These are phyloP conservation scores for Cytospora leucostoma DNA, from an alignment of 2,329 filamentous ascomycete species.

Conservation along the genomic window DNA sequence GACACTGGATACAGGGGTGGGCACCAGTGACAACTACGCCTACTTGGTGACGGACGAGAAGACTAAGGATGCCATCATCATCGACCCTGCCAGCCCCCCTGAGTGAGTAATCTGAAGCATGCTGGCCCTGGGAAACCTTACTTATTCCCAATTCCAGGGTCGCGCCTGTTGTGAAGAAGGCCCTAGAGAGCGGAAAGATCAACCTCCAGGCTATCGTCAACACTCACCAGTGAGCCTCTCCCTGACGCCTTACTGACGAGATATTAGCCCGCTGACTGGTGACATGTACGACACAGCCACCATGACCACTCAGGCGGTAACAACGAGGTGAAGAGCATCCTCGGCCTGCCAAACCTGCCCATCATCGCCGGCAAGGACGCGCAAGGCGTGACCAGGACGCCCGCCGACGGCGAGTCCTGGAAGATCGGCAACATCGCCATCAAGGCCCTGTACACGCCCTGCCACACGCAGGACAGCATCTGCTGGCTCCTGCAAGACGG, in stretches of 20 bases:
- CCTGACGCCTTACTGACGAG: neutral
- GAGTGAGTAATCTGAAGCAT: slow-evolving; percentile 56
- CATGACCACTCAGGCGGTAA: slow-evolving; percentile 96
- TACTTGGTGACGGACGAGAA: slow-evolving; percentile 80
- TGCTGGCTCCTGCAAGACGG: slow-evolving; percentile 91
- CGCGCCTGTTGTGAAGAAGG: slow-evolving; percentile 68
- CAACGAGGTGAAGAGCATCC: slow-evolving; percentile 60
- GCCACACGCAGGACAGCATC: slow-evolving; percentile 97
- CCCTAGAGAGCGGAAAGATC: slow-evolving; percentile 69
- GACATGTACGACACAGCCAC: slow-evolving; percentile 60
- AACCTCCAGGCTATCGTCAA: slow-evolving; percentile 91
- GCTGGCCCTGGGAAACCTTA: no score
- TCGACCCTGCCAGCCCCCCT: slow-evolving; percentile 77
- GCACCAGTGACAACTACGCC: slow-evolving; percentile 79
- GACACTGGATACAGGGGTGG: slow-evolving; percentile 60
- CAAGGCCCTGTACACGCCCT: slow-evolving; percentile 90
- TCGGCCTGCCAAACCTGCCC: slow-evolving; percentile 63
- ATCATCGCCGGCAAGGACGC: slow-evolving; percentile 91
- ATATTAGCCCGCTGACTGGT: neutral
- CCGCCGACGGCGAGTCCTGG: slow-evolving; percentile 74
- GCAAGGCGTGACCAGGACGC: slow-evolving; percentile 75
- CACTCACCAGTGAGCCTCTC: slow-evolving; percentile 84
- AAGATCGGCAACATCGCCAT: slow-evolving; percentile 81
- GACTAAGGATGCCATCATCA: slow-evolving; percentile 74
- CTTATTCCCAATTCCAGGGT: slow-evolving; percentile 48